Evolutionary conservation across 352 stramenopile species (phyloP).

Genomic region (Globisporangium iwayamae): DNA sequence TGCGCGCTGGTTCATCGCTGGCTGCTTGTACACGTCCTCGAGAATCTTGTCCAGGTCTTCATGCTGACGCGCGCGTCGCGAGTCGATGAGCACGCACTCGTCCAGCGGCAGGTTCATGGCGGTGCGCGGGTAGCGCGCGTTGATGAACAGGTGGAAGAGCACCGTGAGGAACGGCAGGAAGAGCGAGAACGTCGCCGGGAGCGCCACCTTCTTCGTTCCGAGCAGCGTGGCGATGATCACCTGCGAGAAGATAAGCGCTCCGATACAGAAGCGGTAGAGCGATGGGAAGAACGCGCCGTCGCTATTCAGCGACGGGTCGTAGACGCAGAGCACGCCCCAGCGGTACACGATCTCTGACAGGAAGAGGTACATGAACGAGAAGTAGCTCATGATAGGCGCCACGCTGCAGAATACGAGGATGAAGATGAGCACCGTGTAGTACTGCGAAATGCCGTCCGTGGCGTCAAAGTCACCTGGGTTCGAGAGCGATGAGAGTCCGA

Average conservation of each 20-base stretch:
- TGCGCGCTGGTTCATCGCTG: conserved; percentile 55
- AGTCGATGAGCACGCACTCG: conserved; percentile 72
- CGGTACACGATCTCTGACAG: conserved; percentile 75
- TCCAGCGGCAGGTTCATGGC: conserved; percentile 70
- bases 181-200: conserved; percentile 54
- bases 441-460: conserved; percentile 60
- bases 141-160: conserved; percentile 72
- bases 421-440: conserved; percentile 72
- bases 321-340: conserved; percentile 68
- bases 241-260: conserved; percentile 74
- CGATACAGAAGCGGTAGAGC: conserved; percentile 79
- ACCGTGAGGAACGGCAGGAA: conserved; percentile 62
- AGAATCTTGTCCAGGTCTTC: conserved; percentile 55
- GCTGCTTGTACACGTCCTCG: conserved; percentile 51
- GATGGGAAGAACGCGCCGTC: conserved; percentile 70
- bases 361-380: conserved; percentile 63
- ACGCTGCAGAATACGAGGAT: conserved; percentile 73
- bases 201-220: conserved; percentile 68
- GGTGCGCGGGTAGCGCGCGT: conserved; percentile 60
- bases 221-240: conserved; percentile 72
- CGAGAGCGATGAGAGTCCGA: conserved; percentile 58
- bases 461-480: conserved; percentile 57
- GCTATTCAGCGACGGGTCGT: conserved; percentile 67
- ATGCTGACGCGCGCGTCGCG: conserved; percentile 43
- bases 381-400: conserved; percentile 79